Base-by-base conservation (phyloP, 2,329 filamentous ascomycete genomes). In the Karstenula rhodostoma region DNA sequence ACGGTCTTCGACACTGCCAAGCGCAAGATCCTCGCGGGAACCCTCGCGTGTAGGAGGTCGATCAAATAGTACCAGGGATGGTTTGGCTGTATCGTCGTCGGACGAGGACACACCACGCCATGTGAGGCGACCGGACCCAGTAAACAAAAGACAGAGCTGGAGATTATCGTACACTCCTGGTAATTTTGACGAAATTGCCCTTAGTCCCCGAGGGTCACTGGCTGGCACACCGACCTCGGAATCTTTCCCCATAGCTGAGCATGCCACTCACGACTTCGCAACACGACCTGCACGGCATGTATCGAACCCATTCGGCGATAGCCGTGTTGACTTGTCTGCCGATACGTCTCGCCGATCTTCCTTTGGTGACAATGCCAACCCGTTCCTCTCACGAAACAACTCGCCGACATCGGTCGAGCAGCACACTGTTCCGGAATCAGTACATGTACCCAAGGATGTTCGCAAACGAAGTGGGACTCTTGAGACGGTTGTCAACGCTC, bases 401-500 rank as follows among this genome's bases (percentile, higher is more conserved):
- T 35, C 63, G 59, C 12, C 58, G 60, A 9, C 58, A 62, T 40
- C 49, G 54, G 25, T 63, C 25, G 22, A 35, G 40, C 17, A 55
- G 53, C n/a, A 60, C 56, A 17, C 17, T 27, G 1, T 43, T 35
- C 60, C 59, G 33, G 35, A 25, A 47, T 51, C 50, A 1, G 32
- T 23, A 55, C 62, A 52, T 55, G 60, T n/a, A 27, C 51, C 56
- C 22, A 58, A n/a, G 61, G 57, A 40, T 33, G 49, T 29, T 43
- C 46, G 59, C 10, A 58, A 58, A 15, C 59, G 61, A 37, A 67
- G 57, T 47, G 62, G 61, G 4, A 71, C 64, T 10, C 35, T 70
- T 19, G 65, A 60, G 15, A 60, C 65, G 1, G 57, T 70, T 19
- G 62, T 69, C 10, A 64, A 68, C 44, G 56, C 59, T 25, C 56